These are phyloP conservation scores for Quercus phellos DNA, from an alignment of 331 rosid species.

Conservation along the genomic window DNA sequence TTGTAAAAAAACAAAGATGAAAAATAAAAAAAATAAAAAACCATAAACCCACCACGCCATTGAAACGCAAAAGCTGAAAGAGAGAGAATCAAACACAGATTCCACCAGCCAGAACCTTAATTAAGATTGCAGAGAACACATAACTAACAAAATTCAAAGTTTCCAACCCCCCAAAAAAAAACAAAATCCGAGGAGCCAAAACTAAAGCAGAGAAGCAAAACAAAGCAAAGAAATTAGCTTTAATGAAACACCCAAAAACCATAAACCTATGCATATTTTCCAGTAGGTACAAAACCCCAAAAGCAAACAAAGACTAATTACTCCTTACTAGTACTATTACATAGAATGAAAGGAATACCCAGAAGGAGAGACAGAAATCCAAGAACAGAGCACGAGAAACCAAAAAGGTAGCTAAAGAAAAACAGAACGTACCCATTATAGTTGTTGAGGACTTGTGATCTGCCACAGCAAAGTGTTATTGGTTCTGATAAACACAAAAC, in stretches of 20 bases:
- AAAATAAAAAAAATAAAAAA: slow-evolving; percentile 24
- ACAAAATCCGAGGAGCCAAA: not conserved
- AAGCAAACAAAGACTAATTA: slow-evolving; percentile 6
- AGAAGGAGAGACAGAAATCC: slow-evolving; percentile 18
- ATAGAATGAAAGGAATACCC: slow-evolving; percentile 12
- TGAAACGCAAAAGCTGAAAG: slow-evolving; percentile 6
- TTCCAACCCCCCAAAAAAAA: not conserved
- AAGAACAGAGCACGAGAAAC: slow-evolving; percentile 30
- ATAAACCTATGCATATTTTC: not conserved
- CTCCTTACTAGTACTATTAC: not conserved
- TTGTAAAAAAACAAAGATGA: too few relatives aligned
- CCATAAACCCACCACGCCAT: slow-evolving; percentile 25
- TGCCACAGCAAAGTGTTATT: slow-evolving; percentile 24
- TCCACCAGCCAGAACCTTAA: not conserved
- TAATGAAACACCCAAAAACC: not conserved
- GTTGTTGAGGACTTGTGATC: slow-evolving; percentile 36
- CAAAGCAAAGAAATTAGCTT: not conserved
- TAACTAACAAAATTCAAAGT: not conserved
- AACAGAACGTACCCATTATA: slow-evolving; percentile 49
- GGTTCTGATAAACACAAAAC: slow-evolving; percentile 27
- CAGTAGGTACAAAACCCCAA: not conserved
- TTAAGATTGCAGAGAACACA: not conserved
- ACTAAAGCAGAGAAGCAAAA: not conserved
- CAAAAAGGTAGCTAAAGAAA: not conserved
- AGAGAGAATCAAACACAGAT: slow-evolving; percentile 1